Evolutionary conservation across 2,329 filamentous ascomycete genomes (phyloP).

Genomic region (Nemania bipapillata): DNA sequence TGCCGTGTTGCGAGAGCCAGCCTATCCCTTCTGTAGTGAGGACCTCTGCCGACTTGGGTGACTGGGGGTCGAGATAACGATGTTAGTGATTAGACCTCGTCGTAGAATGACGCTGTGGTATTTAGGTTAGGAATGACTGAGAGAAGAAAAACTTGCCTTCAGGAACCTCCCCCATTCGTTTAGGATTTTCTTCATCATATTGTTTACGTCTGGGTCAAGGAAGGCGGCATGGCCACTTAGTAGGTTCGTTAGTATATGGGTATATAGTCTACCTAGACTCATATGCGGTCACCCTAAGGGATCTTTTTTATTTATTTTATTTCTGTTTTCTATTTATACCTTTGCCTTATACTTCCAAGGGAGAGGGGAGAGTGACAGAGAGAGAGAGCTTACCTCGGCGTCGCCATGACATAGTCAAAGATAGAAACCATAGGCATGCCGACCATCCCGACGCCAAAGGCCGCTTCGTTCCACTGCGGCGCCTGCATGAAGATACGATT

Average conservation of each 20-base stretch:
- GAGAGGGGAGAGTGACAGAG: background rate
- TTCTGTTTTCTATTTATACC: too few relatives aligned
- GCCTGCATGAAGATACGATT: constrained; percentile 67
- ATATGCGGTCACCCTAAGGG: too few relatives aligned
- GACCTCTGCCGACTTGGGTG: constrained; percentile 65
- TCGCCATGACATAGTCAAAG: constrained; percentile 68
- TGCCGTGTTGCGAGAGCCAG: constrained; percentile 66
- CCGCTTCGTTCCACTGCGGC: constrained; percentile 65
- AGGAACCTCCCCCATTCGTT: constrained; percentile 68
- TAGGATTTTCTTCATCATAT: constrained; percentile 64
- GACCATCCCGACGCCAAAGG: constrained; percentile 63
- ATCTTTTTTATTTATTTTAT: too few relatives aligned
- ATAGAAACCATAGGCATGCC: constrained; percentile 65
- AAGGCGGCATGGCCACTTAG: constrained; percentile 64
- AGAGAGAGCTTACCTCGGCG: constrained; percentile 55
- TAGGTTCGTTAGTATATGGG: background rate
- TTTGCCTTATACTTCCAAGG: background rate
- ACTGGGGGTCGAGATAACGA: constrained; percentile 49
- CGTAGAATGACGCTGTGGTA: background rate
- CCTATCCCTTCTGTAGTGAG: constrained; percentile 58
- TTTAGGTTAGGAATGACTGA: background rate
- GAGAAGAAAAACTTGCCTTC: constrained; percentile 51
- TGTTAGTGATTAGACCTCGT: background rate
- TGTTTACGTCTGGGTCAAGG: constrained; percentile 65
- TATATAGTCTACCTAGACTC: background rate